Conservation (phyloP, 2,329 filamentous ascomycete species). For the Curvularia eragrostidis region DNA sequence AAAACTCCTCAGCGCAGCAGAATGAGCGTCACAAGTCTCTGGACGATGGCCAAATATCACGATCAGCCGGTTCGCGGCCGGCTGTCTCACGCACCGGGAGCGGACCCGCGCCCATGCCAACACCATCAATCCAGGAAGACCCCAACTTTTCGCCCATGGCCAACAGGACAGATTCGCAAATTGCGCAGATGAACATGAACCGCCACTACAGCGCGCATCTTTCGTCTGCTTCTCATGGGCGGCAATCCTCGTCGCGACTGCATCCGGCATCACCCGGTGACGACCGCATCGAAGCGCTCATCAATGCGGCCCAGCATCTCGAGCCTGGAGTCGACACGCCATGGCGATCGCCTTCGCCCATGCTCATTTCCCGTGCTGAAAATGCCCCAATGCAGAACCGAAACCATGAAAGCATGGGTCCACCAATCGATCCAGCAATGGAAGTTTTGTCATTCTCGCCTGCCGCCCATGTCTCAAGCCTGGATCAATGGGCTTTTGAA, state of each 20-base stretch:
- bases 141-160: constrained; percentile 36
- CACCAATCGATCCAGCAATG: constrained; percentile 49
- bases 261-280: constrained; percentile 40
- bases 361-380: constrained; percentile 36
- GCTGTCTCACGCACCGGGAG: constrained; percentile 22
- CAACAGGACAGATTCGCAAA: constrained; percentile 33
- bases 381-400: constrained; percentile 33
- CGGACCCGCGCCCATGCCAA: constrained; percentile 28
- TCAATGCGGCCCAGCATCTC: constrained; percentile 48
- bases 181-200: constrained; percentile 31
- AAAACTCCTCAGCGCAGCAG: constrained; percentile 36
- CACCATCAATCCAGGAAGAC: constrained; percentile 34
- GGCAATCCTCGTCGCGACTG: constrained; percentile 18
- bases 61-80: constrained; percentile 9
- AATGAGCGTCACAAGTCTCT: constrained; percentile 20
- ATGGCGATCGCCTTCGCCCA: constrained; percentile 46
- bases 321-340: constrained; percentile 43
- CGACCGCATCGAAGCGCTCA: constrained; percentile 47
- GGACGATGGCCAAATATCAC: constrained; percentile 30
- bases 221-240: constrained; percentile 21
- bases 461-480: constrained; percentile 42
- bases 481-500: constrained; percentile 50
- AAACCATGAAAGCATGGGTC: constrained; percentile 42
- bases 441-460: constrained; percentile 47
- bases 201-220: constrained; percentile 25